A percentile compares a stretch with the other conserved stretches of the same genome.
These are phyloP conservation scores for Rossbeevera mucosa DNA, from an alignment of 768 basidiomycete species.

Conservation along the genomic window DNA sequence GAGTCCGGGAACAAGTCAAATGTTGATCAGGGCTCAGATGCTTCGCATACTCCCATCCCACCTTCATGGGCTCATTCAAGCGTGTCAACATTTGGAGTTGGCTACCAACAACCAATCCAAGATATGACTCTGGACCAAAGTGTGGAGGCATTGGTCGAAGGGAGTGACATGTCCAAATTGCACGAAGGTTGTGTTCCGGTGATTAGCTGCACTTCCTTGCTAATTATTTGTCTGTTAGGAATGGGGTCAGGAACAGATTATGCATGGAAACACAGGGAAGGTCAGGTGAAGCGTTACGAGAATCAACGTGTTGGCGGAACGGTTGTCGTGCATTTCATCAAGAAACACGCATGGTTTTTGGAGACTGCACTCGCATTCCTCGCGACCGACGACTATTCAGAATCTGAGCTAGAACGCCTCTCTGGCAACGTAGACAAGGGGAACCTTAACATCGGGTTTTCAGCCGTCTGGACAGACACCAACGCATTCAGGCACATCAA, in stretches of 20 bases:
- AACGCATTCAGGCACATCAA: slow-evolving; percentile 17
- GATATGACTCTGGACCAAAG: slow-evolving; percentile 65
- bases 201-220: background rate
- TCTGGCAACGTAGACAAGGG: slow-evolving; percentile 8
- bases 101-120: slow-evolving; percentile 65
- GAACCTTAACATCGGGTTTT: slow-evolving; percentile 17
- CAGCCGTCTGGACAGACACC: slow-evolving; percentile 30
- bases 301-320: slow-evolving; percentile 82
- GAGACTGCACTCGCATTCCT: slow-evolving; percentile 89
- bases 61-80: slow-evolving; percentile 72
- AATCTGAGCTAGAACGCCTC: slow-evolving; percentile 30
- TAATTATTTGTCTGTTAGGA: slow-evolving; percentile 34
- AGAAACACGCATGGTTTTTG: slow-evolving; percentile 94
- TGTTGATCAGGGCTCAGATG: slow-evolving; percentile 21
- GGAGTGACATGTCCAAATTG: slow-evolving; percentile 74
- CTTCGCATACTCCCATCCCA: slow-evolving; percentile 40
- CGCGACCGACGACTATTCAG: slow-evolving; percentile 69
- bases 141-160: slow-evolving; percentile 91
- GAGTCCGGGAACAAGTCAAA: slow-evolving; percentile 34
- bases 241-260: slow-evolving; percentile 55
- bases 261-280: slow-evolving; percentile 73
- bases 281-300: slow-evolving; percentile 58
- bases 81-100: slow-evolving; percentile 78
- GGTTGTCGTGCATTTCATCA: slow-evolving; percentile 94
- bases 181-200: slow-evolving; percentile 48